These are phyloP conservation scores for Fusarium stilboides DNA, from an alignment of 2,329 filamentous ascomycete genomes.

Conservation along the genomic window DNA sequence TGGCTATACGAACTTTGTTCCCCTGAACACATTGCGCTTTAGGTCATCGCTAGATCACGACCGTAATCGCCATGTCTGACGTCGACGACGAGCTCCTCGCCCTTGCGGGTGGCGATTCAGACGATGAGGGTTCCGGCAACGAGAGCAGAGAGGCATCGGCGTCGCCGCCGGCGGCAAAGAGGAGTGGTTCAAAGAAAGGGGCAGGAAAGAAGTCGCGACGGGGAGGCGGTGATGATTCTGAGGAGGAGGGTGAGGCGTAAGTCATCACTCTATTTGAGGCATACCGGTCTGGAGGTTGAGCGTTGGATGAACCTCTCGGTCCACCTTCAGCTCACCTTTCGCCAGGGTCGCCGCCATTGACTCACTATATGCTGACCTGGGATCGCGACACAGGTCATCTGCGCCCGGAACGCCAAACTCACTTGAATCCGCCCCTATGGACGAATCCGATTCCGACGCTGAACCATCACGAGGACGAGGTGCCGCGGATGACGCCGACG, in stretches of 20 bases:
- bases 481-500: constrained; percentile 69
- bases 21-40: constrained; percentile 31
- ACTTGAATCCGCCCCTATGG: constrained; percentile 88
- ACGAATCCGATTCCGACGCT: constrained; percentile 81
- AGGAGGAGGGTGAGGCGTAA: constrained; percentile 76
- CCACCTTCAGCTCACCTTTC: background rate
- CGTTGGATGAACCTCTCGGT: background rate
- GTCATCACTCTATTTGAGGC: constrained; percentile 42
- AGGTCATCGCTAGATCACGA: constrained; percentile 14
- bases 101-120: constrained; percentile 85
- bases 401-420: constrained; percentile 80
- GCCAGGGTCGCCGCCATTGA: background rate
- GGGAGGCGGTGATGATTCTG: constrained; percentile 59
- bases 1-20: constrained; percentile 4
- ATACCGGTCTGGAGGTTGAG: background rate
- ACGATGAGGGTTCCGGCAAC: constrained; percentile 70
- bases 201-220: constrained; percentile 65
- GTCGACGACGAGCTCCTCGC: constrained; percentile 95
- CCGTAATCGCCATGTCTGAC: constrained; percentile 77
- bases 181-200: constrained; percentile 50
- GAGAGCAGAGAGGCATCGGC: constrained; percentile 69
- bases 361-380: constrained; percentile 28
- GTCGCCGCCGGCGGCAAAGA: constrained; percentile 63
- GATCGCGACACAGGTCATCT: constrained; percentile 71
- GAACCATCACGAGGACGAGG: constrained; percentile 63